Conservation (phyloP, 352 stramenopile species). For the Globisporangium cystogenes region DNA sequence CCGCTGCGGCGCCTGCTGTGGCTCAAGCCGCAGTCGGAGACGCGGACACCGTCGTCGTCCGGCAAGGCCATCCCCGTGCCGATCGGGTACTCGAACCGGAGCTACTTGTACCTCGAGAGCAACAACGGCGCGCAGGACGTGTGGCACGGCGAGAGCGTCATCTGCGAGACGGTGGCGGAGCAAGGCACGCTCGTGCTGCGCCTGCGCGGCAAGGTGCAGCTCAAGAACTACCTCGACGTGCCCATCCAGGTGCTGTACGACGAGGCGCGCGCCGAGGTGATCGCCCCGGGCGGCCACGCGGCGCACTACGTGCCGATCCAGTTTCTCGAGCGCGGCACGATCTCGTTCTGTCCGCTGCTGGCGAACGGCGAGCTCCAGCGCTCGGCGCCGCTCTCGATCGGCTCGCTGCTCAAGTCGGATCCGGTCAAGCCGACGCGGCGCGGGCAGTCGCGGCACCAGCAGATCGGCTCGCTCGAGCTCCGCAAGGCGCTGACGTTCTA, state of each 20-base stretch:
- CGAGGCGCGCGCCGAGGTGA: constrained; percentile 40
- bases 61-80: constrained; percentile 78
- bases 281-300: constrained; percentile 34
- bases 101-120: constrained; percentile 78
- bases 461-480: constrained; percentile 52
- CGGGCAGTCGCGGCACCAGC: constrained; percentile 20
- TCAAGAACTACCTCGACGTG: constrained; percentile 68
- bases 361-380: constrained; percentile 49
- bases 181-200: constrained; percentile 79
- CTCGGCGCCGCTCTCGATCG: constrained; percentile 55
- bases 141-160: constrained; percentile 76
- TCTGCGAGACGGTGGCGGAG: constrained; percentile 82
- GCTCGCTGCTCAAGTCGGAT: constrained; percentile 37
- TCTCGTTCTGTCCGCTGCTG: constrained; percentile 70
- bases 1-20: constrained; percentile 68
- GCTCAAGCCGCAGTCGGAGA: constrained; percentile 65
- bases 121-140: constrained; percentile 47
- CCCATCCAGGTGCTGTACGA: constrained; percentile 80
- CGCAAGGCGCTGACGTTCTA: constrained; percentile 73
- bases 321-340: constrained; percentile 58
- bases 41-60: constrained; percentile 21
- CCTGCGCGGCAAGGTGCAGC: constrained; percentile 70
- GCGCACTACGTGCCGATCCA: constrained; percentile 81
- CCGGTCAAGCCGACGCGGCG: constrained; percentile 20
- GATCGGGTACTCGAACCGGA: constrained; percentile 83